Conservation (phyloP, 345 rosid genomes). For the Aethionema arabicum region DNA sequence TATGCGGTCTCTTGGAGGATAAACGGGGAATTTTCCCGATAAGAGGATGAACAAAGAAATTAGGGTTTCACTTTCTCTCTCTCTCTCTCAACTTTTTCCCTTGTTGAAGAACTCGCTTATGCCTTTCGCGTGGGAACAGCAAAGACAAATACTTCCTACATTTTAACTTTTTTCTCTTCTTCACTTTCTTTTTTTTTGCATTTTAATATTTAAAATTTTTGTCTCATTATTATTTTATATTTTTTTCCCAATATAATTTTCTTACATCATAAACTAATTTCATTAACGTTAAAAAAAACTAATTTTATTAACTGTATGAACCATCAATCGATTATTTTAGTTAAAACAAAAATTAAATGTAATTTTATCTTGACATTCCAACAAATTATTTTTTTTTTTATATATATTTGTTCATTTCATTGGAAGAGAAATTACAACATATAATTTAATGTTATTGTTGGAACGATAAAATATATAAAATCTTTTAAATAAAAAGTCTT, state of each 20-base stretch:
- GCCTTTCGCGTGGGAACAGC: slow-evolving; percentile 26
- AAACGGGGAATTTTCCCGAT: background rate
- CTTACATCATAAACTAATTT: slow-evolving; percentile 16
- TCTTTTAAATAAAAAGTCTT: no score
- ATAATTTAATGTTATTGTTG: no score
- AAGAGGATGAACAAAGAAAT: background rate
- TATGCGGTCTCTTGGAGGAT: slow-evolving; percentile 20
- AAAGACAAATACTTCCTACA: slow-evolving; percentile 3
- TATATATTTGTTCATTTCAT: no score
- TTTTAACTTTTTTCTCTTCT: background rate
- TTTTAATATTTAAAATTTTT: background rate
- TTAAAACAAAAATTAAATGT: no score
- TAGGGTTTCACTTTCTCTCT: slow-evolving; percentile 26
- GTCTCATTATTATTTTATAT: background rate
- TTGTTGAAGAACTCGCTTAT: slow-evolving; percentile 23
- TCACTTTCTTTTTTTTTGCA: background rate
- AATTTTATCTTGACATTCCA: no score
- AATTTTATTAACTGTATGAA: no score
- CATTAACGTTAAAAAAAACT: no score
- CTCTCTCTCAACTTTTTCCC: background rate
- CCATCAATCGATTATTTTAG: no score
- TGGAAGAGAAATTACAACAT: no score
- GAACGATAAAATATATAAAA: no score
- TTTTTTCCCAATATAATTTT: background rate
- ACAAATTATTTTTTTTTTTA: no score